Base-by-base conservation (phyloP, 140 eudicot genomes). In the Ambrosia hybrid region DNA sequence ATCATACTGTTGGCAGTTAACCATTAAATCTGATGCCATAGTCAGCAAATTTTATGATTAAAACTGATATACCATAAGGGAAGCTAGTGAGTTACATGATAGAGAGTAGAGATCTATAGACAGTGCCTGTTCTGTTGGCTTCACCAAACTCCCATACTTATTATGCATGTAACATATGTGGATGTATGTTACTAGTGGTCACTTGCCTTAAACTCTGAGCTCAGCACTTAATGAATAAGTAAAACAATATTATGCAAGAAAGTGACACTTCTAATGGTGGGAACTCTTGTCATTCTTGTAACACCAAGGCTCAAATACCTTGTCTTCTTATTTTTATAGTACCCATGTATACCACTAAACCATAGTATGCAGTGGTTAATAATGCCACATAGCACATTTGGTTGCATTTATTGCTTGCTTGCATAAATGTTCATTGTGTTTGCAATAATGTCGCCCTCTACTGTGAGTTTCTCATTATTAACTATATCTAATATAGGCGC, bases 211-310 rank as follows among this genome's bases (percentile, higher is more conserved):
- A 61, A 61, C 26, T 21, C 67, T 34, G 17, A 10, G 21, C 67
- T 33, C 37, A 34, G 36, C 14, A 26, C 64, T 8, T 58, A 8
- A 58, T 26, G 12, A 26, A 58, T 9, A 21, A 58, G 37, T 57
- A 58, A 8, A 58, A 58, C 7, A 58, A 21, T 26, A 58, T n/a
- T 57, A 57, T 57, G 60, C 67, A 61, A 30, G 66, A 60, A 59
- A 30, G 67, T 1, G 67, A 5, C 9, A 33, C 43, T 21, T 33
- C 45, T 55, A 11, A 33, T 30, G 43, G 13, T 30, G 46, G 4
- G 16, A 12, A 5, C 21, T 11, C 16, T 61, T 55, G 11, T 55
- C 46, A 41, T 41, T 2, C 60, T 55, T 34, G 43, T 36, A 12
- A 33, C 67, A 61, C 34, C 21, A 12, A 17, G 67, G 46, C 43